These are phyloP conservation scores for Populus trichocarpa DNA, from an alignment of 441 rosid genomes.

Conservation along the genomic window DNA sequence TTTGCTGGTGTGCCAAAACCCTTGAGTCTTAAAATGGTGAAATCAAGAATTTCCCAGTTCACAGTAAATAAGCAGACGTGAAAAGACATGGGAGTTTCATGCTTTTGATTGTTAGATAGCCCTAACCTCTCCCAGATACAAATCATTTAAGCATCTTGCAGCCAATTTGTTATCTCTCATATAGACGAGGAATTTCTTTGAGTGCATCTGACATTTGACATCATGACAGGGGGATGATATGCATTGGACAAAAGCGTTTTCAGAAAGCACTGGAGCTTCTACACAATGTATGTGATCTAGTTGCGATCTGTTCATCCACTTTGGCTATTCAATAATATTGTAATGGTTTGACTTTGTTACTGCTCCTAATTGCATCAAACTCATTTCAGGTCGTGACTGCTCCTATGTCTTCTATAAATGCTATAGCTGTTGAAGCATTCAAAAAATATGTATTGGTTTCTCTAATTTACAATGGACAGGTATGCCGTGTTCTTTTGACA, in stretches of 20 bases:
- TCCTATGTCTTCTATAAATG: slow-evolving; percentile 71
- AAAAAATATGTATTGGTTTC: slow-evolving; percentile 84
- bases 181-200: slow-evolving; percentile 9
- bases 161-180: slow-evolving; percentile 4
- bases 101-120: not conserved
- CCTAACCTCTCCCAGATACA: not conserved
- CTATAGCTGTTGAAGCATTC: slow-evolving; percentile 90
- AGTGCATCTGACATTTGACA: slow-evolving; percentile 19
- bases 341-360: slow-evolving; percentile 1
- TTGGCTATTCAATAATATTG: slow-evolving; percentile 9
- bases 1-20: not conserved
- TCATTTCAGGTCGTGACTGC: slow-evolving; percentile 80
- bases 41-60: not conserved
- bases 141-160: not conserved
- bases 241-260: slow-evolving; percentile 79
- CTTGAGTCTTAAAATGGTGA: not conserved
- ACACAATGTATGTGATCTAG: slow-evolving; percentile 52
- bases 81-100: not conserved
- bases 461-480: slow-evolving; percentile 88
- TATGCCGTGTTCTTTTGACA: slow-evolving; percentile 10
- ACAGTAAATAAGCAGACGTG: not conserved
- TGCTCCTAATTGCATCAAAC: slow-evolving; percentile 6
- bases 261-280: slow-evolving; percentile 93
- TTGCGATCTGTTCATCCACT: slow-evolving; percentile 14
- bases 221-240: slow-evolving; percentile 84